phyloP scores from a whole-genome alignment of 2,329 filamentous ascomycete genomes.

The Trichoderma lentiforme region DNA sequence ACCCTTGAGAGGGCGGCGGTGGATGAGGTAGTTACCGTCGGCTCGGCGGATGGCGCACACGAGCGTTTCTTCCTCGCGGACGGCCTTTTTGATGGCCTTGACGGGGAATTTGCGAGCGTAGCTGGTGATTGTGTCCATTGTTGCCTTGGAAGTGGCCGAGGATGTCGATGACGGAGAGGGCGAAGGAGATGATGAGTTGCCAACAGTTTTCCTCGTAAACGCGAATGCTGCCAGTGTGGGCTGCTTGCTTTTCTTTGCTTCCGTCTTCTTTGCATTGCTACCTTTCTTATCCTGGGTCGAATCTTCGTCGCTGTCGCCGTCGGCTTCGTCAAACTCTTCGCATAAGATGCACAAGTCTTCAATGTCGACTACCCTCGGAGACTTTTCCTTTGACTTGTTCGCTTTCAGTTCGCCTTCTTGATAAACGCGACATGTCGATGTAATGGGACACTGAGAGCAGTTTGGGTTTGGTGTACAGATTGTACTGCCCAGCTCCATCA shows the following conservation, averaged over 20 bases:
- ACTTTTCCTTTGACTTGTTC: slow-evolving; percentile 18
- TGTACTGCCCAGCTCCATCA: slow-evolving; percentile 65
- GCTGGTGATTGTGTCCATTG: slow-evolving; percentile 37
- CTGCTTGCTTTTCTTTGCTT: slow-evolving; percentile 28
- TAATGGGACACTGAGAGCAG: slow-evolving; percentile 51
- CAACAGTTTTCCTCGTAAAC: slow-evolving; percentile 26
- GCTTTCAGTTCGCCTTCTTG: slow-evolving; percentile 42
- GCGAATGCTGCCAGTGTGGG: slow-evolving; percentile 36
- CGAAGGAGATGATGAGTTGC: background rate
- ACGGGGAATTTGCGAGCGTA: slow-evolving; percentile 52
- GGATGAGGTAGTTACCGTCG: slow-evolving; percentile 47
- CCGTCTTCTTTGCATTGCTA: slow-evolving; percentile 9
- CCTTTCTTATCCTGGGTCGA: slow-evolving; percentile 8
- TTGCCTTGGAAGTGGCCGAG: slow-evolving; percentile 18
- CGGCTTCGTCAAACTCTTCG: slow-evolving; percentile 42
- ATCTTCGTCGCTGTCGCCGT: slow-evolving; percentile 25
- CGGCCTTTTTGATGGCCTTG: slow-evolving; percentile 49
- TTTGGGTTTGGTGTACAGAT: slow-evolving; percentile 58
- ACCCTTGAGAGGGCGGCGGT: slow-evolving; percentile 51
- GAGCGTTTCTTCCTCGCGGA: slow-evolving; percentile 50
- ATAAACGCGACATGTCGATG: slow-evolving; percentile 49
- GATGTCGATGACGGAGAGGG: background rate
- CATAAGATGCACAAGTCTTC: slow-evolving; percentile 51
- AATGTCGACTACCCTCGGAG: slow-evolving; percentile 38
- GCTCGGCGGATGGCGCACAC: slow-evolving; percentile 48